Evolutionary conservation across 2,329 filamentous ascomycete genomes (phyloP).

Genomic region (Talaromyces marneffei): DNA sequence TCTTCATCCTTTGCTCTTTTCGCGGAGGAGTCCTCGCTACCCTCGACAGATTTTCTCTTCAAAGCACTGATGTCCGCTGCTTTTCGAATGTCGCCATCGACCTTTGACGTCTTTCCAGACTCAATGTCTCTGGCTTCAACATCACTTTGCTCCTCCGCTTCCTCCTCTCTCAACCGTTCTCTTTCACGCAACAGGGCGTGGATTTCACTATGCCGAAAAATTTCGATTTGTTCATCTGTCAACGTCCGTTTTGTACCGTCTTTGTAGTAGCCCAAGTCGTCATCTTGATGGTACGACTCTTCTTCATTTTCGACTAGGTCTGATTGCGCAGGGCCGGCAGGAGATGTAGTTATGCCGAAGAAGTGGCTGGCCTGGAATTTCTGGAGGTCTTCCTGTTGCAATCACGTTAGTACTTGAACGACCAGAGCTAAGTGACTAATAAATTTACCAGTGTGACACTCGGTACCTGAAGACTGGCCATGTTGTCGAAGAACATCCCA

Average conservation of each 20-base stretch:
- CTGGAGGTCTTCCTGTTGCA: constrained; percentile 52
- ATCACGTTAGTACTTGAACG: not conserved
- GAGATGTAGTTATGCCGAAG: constrained; percentile 17
- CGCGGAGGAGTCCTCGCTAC: not conserved
- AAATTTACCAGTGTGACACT: constrained; percentile 31
- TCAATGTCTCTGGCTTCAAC: not conserved
- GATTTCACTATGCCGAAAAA: constrained; percentile 85
- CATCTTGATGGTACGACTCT: constrained; percentile 25
- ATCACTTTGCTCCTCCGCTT: constrained; percentile 15
- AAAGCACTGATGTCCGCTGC: not conserved
- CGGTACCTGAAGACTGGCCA: constrained; percentile 26
- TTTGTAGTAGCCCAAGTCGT: constrained; percentile 73
- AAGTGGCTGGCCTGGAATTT: constrained; percentile 60
- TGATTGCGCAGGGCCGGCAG: not conserved
- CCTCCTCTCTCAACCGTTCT: constrained; percentile 28
- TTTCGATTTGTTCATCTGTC: constrained; percentile 83
- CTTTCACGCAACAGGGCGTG: constrained; percentile 59
- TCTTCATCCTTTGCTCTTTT: not conserved
- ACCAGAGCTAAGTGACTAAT: not conserved
- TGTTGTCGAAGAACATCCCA: constrained; percentile 2
- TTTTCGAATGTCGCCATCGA: not conserved
- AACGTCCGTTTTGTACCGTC: constrained; percentile 85
- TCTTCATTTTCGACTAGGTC: constrained; percentile 12
- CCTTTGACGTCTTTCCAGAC: not conserved
- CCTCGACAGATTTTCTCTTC: not conserved